Evolutionary conservation across 169 alveolate species (phyloP), one percentile per base, ranked within the genome.

Genomic region (Plasmodium chabaudi): DNA sequence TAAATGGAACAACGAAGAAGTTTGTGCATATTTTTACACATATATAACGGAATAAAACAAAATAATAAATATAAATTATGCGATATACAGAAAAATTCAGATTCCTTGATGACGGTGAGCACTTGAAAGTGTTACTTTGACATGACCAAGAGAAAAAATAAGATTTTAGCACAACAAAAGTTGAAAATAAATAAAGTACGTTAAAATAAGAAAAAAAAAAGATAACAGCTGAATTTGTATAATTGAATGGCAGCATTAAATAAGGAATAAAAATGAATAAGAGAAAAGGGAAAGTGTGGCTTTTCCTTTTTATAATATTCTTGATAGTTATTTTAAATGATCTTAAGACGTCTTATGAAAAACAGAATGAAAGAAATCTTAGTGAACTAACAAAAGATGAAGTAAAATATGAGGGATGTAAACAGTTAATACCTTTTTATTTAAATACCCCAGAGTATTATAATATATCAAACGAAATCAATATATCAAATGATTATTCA

Each of bases 361-460:
- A 60, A 10, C 17, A 55, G 3, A 10, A n/a, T 53, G 25, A 19
- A 47, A 7, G 63, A 7, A 9, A 23, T 60, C 51, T 42, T 46
- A 56, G 17, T 19, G 65, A 74, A 49, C 5, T 44, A 34, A 34
- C 42, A 34, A 34, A 34, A 34, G 5, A 34, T 34, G 42, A 34
- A 34, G 4, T 34, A 2, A 5, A 34, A 34, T 34, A 34, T 34
- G 7, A 34, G 5, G 7, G 7, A 6, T 77, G 68, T 51, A 51
- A 42, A 17, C 51, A 63, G 6, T n/a, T 77, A 19, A 13, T 77
- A 17, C 88, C 88, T 5, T 47, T 77, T 63, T 77, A 63, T 69
- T 57, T 77, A 21, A 77, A 77, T 46, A 77, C 44, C 12, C 64
- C 60, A 47, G 39, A 77, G 7, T 64, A 63, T 64, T 49, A 44